Evolutionary conservation across 148 eudicot genomes (phyloP), one percentile per base, ranked within the genome.

Genomic region (Suaeda aralocaspica): DNA sequence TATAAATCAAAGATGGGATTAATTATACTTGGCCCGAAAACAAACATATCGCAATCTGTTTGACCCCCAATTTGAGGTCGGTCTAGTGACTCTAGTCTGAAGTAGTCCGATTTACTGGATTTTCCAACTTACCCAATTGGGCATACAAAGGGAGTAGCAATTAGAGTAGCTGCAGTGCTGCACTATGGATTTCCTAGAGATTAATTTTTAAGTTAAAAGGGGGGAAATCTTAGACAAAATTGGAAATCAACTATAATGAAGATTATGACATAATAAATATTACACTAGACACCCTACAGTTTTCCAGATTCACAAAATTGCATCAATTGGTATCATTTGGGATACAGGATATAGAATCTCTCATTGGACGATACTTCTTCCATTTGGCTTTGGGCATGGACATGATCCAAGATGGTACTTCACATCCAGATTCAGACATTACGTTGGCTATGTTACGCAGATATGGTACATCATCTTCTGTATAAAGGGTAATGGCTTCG

Each of bases 401-500:
- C 84, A 83, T 52, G 61, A 91, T 87, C 91, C 91, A 91, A 19
- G 85, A 71, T 21, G 98, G 98, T 70, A 94, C 96, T 59, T 94
- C 98, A 58, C 92, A 79, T 9, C 99, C 99, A 14, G 97, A 91
- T 70, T 88, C 84, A 6, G 76, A 53, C 78, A 94, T 94, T 25
- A 86, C 96, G 68, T 91, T 94, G 1, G 91, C 99, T 66, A 94
- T 80, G 55, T 94, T 94, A 16, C 85, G 79, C 76, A 94, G 50
- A 73, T 61, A 89, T 34, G 91, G 91, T 39, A 87, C 78, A 78
- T 94, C 97, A 2, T 80, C 88, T 74, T 94, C 96, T 9, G 99
- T 94, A 45, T 94, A 94, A 6, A 89, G 75, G 30, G 99, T 91
- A 14, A 94, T 81, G 13, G 99, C 96, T 79, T 91, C 96, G 67